Percentiles rank a stretch among this genome's conserved stretches.
Evolutionary conservation across 805 yeast genomes (phyloP).

Genomic region (Isabelozyma pseudorhagii): DNA sequence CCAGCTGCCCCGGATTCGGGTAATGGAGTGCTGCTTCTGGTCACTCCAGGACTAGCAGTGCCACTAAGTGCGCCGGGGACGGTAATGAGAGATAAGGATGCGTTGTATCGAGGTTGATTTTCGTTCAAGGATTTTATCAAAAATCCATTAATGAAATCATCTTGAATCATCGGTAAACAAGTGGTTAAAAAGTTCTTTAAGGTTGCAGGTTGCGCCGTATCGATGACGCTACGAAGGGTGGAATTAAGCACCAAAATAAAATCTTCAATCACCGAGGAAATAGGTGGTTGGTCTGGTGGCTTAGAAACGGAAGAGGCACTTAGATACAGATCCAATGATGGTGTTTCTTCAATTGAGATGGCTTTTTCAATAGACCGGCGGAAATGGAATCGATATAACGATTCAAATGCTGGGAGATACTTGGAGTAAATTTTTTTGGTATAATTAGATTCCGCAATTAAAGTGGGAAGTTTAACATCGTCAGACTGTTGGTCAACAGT

Average conservation of each 20-base stretch:
- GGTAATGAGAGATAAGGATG: constrained; percentile 18
- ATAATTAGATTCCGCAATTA: constrained; percentile 54
- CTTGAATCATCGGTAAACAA: constrained; percentile 57
- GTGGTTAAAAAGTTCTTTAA: constrained; percentile 54
- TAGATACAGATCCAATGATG: constrained; percentile 42
- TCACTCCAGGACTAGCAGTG: constrained; percentile 16
- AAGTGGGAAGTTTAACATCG: constrained; percentile 43
- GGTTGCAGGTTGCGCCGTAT: constrained; percentile 63
- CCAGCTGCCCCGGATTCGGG: constrained; percentile 32
- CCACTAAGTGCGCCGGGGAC: constrained; percentile 7
- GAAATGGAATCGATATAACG: constrained; percentile 62
- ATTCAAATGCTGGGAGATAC: constrained; percentile 61
- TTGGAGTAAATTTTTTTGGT: constrained; percentile 51
- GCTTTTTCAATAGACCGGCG: constrained; percentile 81
- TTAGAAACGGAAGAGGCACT: constrained; percentile 9
- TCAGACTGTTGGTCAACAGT: constrained; percentile 12
- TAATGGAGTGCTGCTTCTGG: constrained; percentile 30
- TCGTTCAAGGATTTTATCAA: constrained; percentile 32
- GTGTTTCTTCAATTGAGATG: constrained; percentile 73
- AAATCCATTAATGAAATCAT: constrained; percentile 58
- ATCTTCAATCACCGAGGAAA: constrained; percentile 86
- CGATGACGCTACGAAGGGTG: constrained; percentile 60
- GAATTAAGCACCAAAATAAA: constrained; percentile 69
- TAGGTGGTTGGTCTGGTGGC: constrained; percentile 57
- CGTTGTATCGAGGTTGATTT: constrained; percentile 40